Evolutionary conservation across 768 basidiomycete genomes (phyloP).

Genomic region (Russula brevipes): DNA sequence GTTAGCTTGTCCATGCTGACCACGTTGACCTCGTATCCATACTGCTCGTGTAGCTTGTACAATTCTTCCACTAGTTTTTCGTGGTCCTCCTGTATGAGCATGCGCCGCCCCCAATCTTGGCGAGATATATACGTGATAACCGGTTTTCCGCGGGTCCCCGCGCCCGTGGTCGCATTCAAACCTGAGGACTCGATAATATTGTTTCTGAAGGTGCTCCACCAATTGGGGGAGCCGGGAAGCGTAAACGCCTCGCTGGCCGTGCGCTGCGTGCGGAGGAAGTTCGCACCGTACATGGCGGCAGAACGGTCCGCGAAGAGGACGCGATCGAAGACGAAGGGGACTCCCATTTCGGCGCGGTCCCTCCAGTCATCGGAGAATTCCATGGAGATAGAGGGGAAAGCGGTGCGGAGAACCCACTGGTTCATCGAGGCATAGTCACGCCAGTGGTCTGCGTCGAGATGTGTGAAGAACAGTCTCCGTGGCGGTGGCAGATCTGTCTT

Average conservation of each 20-base stretch:
- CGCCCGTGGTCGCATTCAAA: constrained; percentile 40
- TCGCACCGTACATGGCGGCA: constrained; percentile 68
- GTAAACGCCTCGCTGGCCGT: constrained; percentile 71
- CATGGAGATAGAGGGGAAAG: constrained; percentile 74
- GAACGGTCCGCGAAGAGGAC: constrained; percentile 83
- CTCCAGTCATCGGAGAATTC: constrained; percentile 82
- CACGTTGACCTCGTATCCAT: constrained; percentile 85
- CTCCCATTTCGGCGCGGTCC: constrained; percentile 66
- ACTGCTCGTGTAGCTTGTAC: constrained; percentile 55
- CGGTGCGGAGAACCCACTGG: constrained; percentile 72
- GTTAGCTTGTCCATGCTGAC: constrained; percentile 80
- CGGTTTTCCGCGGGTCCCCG: constrained; percentile 40
- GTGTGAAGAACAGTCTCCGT: constrained; percentile 71
- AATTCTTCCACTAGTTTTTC: constrained; percentile 73
- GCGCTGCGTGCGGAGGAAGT: constrained; percentile 66
- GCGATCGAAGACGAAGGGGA: constrained; percentile 78
- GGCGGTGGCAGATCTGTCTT: constrained; percentile 68
- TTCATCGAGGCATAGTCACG: constrained; percentile 91
- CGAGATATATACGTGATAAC: constrained; percentile 93
- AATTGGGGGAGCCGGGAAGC: constrained; percentile 67
- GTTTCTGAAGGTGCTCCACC: constrained; percentile 79
- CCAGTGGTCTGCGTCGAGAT: constrained; percentile 73
- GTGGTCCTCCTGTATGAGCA: constrained; percentile 71
- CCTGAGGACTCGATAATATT: constrained; percentile 72
- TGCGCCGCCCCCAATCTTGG: constrained; percentile 83